Evolutionary conservation across 192 early-diverging fungal species (phyloP).

Genomic region (Entophlyctis helioformis): DNA sequence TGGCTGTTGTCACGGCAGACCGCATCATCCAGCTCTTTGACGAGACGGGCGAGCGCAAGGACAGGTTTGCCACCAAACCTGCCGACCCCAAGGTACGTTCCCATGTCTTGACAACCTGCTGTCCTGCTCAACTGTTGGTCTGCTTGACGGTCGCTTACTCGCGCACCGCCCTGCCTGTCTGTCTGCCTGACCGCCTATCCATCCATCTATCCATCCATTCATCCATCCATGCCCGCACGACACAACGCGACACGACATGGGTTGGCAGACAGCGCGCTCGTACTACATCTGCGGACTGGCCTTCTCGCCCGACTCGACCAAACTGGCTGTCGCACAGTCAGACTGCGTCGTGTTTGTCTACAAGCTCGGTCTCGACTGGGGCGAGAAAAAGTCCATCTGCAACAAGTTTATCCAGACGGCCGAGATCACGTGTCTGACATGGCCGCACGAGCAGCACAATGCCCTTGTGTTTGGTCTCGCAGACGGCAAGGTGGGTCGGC

Average conservation of each 20-base stretch:
- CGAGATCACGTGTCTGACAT: constrained; percentile 48
- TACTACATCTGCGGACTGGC: constrained; percentile 43
- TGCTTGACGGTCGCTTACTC: neutral
- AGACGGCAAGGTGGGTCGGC: constrained; percentile 55
- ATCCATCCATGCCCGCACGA: too few relatives aligned
- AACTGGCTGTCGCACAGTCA: constrained; percentile 48
- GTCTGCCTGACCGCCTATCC: neutral
- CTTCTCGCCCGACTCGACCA: constrained; percentile 51
- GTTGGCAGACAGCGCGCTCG: constrained; percentile 11
- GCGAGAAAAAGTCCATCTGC: constrained; percentile 55
- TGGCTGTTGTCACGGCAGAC: constrained; percentile 42
- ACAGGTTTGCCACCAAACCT: constrained; percentile 50
- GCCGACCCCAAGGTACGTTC: constrained; percentile 43
- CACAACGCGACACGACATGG: neutral
- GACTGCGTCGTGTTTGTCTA: constrained; percentile 55
- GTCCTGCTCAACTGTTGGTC: neutral
- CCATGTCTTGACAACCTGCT: neutral
- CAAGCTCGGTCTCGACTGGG: constrained; percentile 55
- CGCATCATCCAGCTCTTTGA: constrained; percentile 46
- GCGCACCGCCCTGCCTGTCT: too few relatives aligned
- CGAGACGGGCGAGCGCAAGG: constrained; percentile 55
- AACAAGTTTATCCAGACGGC: constrained; percentile 54
- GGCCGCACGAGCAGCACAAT: constrained; percentile 49
- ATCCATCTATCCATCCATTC: too few relatives aligned
- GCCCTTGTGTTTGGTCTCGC: constrained; percentile 48